These are phyloP conservation scores for Brassica juncea DNA, from an alignment of 345 rosid genomes.

Conservation along the genomic window DNA sequence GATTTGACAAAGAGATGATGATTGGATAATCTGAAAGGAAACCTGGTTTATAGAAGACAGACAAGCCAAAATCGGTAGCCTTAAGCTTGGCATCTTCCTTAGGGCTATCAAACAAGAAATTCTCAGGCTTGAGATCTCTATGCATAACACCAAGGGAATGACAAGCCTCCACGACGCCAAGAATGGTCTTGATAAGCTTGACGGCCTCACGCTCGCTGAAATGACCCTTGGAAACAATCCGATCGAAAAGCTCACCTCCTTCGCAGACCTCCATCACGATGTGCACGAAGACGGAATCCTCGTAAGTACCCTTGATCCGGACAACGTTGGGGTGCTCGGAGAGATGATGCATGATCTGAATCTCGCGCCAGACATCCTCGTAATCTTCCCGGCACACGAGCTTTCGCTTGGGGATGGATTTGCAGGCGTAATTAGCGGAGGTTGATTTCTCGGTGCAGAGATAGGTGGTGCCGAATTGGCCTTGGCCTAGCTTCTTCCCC, in stretches of 20 bases:
- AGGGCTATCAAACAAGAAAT: slow-evolving; percentile 82
- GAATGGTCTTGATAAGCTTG: slow-evolving; percentile 77
- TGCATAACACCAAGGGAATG: slow-evolving; percentile 98
- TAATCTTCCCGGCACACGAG: slow-evolving; percentile 90
- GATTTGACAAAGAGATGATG: background rate
- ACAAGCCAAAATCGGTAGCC: slow-evolving; percentile 93
- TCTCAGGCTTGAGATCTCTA: slow-evolving; percentile 97
- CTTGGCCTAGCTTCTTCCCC: slow-evolving; percentile 95
- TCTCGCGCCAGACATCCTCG: slow-evolving; percentile 97
- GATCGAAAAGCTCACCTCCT: slow-evolving; percentile 95
- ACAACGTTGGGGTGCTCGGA: slow-evolving; percentile 88
- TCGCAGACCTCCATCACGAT: slow-evolving; percentile 96
- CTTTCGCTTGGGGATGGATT: slow-evolving; percentile 91
- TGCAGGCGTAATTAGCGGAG: slow-evolving; percentile 66
- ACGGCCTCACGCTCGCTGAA: slow-evolving; percentile 96
- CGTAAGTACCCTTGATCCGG: slow-evolving; percentile 83
- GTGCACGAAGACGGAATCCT: slow-evolving; percentile 88
- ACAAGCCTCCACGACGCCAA: slow-evolving; percentile 88
- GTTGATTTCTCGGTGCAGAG: slow-evolving; percentile 71
- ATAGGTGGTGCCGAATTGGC: slow-evolving; percentile 96
- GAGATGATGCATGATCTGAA: slow-evolving; percentile 99
- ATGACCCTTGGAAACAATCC: slow-evolving; percentile 94
- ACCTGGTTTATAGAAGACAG: slow-evolving; percentile 98
- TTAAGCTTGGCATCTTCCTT: slow-evolving; percentile 81
- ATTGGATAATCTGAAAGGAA: background rate